Evolutionary conservation across 2,329 filamentous ascomycete genomes (phyloP).

Genomic region (Botryotinia narcissicola): DNA sequence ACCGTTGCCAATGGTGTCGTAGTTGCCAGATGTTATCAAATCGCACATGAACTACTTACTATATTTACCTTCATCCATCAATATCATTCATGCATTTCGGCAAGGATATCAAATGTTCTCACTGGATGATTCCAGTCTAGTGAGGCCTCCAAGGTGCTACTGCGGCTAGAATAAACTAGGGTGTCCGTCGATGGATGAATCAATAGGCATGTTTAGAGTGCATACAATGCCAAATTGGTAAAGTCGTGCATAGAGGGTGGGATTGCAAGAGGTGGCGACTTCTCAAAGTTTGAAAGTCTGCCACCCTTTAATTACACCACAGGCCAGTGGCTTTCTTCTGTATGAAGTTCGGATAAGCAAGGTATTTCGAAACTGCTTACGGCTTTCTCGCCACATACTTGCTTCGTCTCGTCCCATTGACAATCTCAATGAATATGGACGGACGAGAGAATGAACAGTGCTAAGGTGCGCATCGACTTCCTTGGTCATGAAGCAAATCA

Average conservation of each 20-base stretch:
- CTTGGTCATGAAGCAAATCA: background rate
- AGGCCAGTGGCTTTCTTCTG: conserved; percentile 1
- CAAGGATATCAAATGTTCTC: background rate
- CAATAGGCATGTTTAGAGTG: background rate
- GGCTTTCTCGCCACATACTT: background rate
- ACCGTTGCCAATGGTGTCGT: conserved; percentile 15
- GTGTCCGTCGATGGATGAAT: conserved; percentile 9
- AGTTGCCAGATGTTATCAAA: conserved; percentile 13
- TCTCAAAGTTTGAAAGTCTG: conserved; percentile 16
- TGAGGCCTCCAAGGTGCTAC: conserved; percentile 1
- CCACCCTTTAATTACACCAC: conserved; percentile 13
- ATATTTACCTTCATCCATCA: background rate
- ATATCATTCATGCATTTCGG: conserved; percentile 12
- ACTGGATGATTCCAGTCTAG: background rate
- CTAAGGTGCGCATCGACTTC: background rate
- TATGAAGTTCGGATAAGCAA: background rate
- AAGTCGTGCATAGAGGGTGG: conserved; percentile 11
- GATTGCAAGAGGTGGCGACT: conserved; percentile 14
- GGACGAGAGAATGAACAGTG: background rate
- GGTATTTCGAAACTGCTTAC: conserved; percentile 7
- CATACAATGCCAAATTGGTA: conserved; percentile 3
- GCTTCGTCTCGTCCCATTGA: background rate
- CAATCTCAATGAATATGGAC: background rate
- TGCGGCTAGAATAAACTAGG: background rate
- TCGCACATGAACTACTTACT: conserved; percentile 2